phyloP scores from a whole-genome alignment of 306 rosid species.

The Medicago lupulina region DNA sequence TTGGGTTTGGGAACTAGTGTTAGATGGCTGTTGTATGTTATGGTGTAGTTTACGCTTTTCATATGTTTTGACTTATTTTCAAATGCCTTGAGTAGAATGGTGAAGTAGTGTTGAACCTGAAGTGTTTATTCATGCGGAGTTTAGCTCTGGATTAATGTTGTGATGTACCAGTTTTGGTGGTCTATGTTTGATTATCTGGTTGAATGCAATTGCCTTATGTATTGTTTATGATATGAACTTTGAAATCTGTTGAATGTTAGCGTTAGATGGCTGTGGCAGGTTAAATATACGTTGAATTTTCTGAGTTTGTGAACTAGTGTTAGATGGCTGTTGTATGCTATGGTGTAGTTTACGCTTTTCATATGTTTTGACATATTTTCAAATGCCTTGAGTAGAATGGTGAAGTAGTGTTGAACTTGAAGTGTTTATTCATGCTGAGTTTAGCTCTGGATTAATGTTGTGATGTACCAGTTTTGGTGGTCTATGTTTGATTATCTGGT shows the following conservation, averaged over 20 bases:
- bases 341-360: conserved; percentile 3
- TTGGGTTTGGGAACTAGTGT: too few relatives aligned
- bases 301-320: too few relatives aligned
- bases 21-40: background rate
- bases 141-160: conserved; percentile 10
- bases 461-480: conserved; percentile 3
- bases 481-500: background rate
- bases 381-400: background rate
- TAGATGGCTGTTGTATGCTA: background rate
- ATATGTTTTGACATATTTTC: conserved; percentile 13
- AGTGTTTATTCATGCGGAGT: background rate
- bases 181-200: too few relatives aligned
- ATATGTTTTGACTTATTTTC: conserved; percentile 14
- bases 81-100: background rate
- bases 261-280: too few relatives aligned
- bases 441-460: conserved; percentile 10
- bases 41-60: conserved; percentile 3
- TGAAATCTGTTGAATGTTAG: too few relatives aligned
- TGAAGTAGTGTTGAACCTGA: conserved; percentile 16
- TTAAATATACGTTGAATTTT: too few relatives aligned
- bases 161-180: conserved; percentile 3
- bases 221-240: too few relatives aligned
- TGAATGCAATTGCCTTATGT: too few relatives aligned
- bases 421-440: conserved; percentile 1
- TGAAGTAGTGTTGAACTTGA: conserved; percentile 18